A percentile compares a stretch with the other conserved stretches of the same genome.
These are phyloP conservation scores for Starmerella kuoi DNA, from an alignment of 805 yeast genomes.

Conservation along the genomic window DNA sequence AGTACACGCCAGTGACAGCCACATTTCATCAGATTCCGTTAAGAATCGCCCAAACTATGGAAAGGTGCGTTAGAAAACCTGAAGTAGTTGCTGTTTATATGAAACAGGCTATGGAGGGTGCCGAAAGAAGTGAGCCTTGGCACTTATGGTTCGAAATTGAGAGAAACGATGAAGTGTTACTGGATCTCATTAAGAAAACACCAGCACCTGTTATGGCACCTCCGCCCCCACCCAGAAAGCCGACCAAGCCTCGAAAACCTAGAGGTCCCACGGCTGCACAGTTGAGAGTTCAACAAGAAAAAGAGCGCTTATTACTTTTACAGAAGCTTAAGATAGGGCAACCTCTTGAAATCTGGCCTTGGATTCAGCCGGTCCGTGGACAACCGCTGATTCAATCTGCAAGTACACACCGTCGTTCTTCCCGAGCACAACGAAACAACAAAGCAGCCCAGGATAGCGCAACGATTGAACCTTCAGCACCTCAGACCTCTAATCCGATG, in stretches of 20 bases:
- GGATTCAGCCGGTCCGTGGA: background rate
- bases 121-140: conserved; percentile 47
- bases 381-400: conserved; percentile 9
- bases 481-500: too few relatives aligned
- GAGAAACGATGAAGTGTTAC: conserved; percentile 24
- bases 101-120: conserved; percentile 47
- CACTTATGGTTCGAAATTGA: conserved; percentile 70
- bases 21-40: conserved; percentile 53
- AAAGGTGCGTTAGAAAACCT: conserved; percentile 49
- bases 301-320: background rate
- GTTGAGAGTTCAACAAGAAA: background rate
- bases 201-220: conserved; percentile 18
- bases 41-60: conserved; percentile 49
- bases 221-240: conserved; percentile 12
- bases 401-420: too few relatives aligned
- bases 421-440: too few relatives aligned
- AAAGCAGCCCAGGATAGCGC: too few relatives aligned
- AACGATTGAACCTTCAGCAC: too few relatives aligned
- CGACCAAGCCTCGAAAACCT: conserved; percentile 16
- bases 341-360: conserved; percentile 5
- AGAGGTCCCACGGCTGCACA: conserved; percentile 8
- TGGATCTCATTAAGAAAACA: conserved; percentile 22
- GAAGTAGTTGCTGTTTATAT: conserved; percentile 48
- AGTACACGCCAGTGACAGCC: conserved; percentile 51
- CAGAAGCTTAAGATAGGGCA: conserved; percentile 9